phyloP scores from a whole-genome alignment of 805 yeast species.

The Candida ascalaphidarum region DNA sequence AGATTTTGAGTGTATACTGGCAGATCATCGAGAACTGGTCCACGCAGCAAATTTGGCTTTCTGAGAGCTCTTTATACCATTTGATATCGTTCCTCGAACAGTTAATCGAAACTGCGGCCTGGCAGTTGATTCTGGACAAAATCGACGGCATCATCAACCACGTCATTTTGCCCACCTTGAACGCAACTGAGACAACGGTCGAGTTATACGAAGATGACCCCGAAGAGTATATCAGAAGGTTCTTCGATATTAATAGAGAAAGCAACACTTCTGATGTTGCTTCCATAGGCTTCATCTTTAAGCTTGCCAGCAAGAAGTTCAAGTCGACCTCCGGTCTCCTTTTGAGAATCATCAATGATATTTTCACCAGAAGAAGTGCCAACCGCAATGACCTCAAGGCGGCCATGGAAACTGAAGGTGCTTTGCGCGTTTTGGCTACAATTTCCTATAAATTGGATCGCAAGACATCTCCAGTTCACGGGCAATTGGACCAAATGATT shows the following conservation, averaged over 20 bases:
- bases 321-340: slow-evolving; percentile 27
- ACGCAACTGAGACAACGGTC: slow-evolving; percentile 27
- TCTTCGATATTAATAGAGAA: slow-evolving; percentile 39
- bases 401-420: slow-evolving; percentile 34
- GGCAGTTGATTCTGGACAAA: slow-evolving; percentile 26
- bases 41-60: slow-evolving; percentile 26
- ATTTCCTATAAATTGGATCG: slow-evolving; percentile 29
- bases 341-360: slow-evolving; percentile 22
- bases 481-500: slow-evolving; percentile 30
- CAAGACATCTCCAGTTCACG: slow-evolving; percentile 26
- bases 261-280: slow-evolving; percentile 42
- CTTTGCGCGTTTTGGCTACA: slow-evolving; percentile 32
- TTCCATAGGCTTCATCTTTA: slow-evolving; percentile 36
- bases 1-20: slow-evolving; percentile 35
- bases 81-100: slow-evolving; percentile 36
- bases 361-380: slow-evolving; percentile 24
- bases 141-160: slow-evolving; percentile 33
- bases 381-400: slow-evolving; percentile 15
- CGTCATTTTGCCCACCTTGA: slow-evolving; percentile 32
- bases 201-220: slow-evolving; percentile 39
- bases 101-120: slow-evolving; percentile 30
- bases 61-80: slow-evolving; percentile 32
- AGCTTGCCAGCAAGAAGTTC: slow-evolving; percentile 27
- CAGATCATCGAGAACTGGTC: slow-evolving; percentile 35
- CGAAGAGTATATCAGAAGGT: slow-evolving; percentile 36